These are phyloP conservation scores for Tylopilus orsonianus DNA, from an alignment of 1,284 basidiomycete species.

Conservation along the genomic window DNA sequence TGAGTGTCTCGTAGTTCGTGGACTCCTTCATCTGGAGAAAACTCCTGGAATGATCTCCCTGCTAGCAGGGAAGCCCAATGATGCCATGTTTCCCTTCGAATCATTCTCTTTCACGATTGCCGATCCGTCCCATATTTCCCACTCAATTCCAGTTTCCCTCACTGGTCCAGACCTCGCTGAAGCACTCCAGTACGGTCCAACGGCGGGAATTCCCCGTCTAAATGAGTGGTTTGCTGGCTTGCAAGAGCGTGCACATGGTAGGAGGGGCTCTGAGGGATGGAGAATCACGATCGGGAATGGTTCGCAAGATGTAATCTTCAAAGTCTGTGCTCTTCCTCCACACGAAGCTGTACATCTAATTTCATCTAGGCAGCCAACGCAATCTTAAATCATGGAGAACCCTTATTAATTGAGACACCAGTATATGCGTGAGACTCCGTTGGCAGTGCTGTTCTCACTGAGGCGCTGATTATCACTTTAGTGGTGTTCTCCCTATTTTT, in stretches of 20 bases:
- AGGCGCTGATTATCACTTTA: conserved; percentile 30
- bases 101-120: conserved; percentile 62
- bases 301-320: conserved; percentile 86
- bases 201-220: conserved; percentile 66
- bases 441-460: conserved; percentile 11
- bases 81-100: conserved; percentile 87
- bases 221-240: conserved; percentile 66
- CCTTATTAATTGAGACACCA: conserved; percentile 83
- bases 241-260: conserved; percentile 65
- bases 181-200: conserved; percentile 79
- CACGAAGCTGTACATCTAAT: conserved; percentile 10
- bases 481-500: conserved; percentile 68
- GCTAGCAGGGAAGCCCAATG: conserved; percentile 87
- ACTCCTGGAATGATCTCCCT: conserved; percentile 83
- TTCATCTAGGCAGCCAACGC: conserved; percentile 48
- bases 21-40: conserved; percentile 75
- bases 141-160: conserved; percentile 50
- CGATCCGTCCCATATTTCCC: conserved; percentile 46
- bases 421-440: conserved; percentile 69
- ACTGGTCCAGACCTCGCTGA: conserved; percentile 56
- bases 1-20: conserved; percentile 42
- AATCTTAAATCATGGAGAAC: conserved; percentile 79
- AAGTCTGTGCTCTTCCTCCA: conserved; percentile 47
- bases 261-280: conserved; percentile 66
- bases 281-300: conserved; percentile 77